Evolutionary conservation across 805 yeast species (phyloP), one percentile per base, ranked within the genome.

Genomic region (Lachancea sp.): DNA sequence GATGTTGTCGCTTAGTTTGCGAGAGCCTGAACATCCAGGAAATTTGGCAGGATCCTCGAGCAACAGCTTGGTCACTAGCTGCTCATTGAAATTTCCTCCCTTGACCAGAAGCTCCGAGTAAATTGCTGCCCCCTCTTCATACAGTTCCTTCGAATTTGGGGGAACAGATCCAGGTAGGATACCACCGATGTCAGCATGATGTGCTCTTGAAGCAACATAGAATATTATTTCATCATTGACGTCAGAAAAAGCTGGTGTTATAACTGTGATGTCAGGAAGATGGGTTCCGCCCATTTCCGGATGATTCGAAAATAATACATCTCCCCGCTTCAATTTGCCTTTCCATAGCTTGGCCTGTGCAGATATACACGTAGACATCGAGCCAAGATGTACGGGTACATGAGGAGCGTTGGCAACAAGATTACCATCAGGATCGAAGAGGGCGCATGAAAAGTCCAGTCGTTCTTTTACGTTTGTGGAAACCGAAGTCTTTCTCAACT

Each of bases 111-210:
- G 72, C 59, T 83, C 90, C 1, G 93, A 81, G 56, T 78, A 75
- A 30, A 91, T 88, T 2, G 86, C 78, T 2, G 96, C 96, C 37
- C 97, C 98, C 66, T 90, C 97, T 59, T 90, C 90, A 72, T 79
- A 83, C 34, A 91, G 67, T 48, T 81, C 80, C 56, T 81, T 86
- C 2, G 96, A 87, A 58, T 84, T 81, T 9, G 96, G 95, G 13
- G 97, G 96, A 89, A 90, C 88, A 0, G 95, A 84, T 1, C 97
- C 97, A 0, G 97, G 95, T 30, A 87, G 67, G 47, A 83, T 78
- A 12, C 95, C 95, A 15, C 98, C 97, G 58, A 91, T 90, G 64
- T 90, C 98, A 5, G 96, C 90, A 66, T 91, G 98, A 66, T 90
- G 98, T 2, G 96, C 97, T 52, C 98, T 73, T 0, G 95, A 82